These are phyloP conservation scores for Citropsis articulata DNA, from an alignment of 345 rosid species.

Conservation along the genomic window DNA sequence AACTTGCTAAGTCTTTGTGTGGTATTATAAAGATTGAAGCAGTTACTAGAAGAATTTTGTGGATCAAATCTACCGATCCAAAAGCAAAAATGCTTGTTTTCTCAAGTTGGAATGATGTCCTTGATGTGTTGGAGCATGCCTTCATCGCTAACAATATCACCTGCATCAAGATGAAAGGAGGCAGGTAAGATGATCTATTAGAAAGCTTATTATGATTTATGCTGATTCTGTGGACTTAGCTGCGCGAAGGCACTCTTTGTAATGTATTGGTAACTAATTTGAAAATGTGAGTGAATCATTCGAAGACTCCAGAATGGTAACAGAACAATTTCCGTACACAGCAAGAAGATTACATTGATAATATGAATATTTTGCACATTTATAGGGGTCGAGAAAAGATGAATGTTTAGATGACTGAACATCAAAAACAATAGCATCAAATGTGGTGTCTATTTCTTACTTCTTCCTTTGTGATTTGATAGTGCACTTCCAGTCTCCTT, in stretches of 20 bases:
- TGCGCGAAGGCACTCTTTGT: background rate
- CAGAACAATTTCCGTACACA: background rate
- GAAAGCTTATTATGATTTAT: background rate
- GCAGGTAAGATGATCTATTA: conserved; percentile 52
- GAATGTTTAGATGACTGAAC: background rate
- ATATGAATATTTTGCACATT: background rate
- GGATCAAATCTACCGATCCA: conserved; percentile 74
- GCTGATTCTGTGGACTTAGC: background rate
- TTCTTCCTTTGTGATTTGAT: background rate
- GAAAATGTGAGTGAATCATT: background rate
- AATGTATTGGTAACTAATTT: background rate
- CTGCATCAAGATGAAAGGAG: conserved; percentile 87
- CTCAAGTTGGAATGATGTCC: conserved; percentile 99
- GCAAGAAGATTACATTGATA: background rate
- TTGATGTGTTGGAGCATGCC: conserved; percentile 91
- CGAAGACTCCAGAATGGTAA: background rate
- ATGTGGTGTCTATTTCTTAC: background rate
- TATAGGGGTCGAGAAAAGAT: background rate
- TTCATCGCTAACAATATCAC: conserved; percentile 64
- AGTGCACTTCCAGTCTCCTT: background rate
- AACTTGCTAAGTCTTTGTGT: conserved; percentile 18
- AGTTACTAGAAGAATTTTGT: conserved; percentile 76
- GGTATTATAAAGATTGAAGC: conserved; percentile 74
- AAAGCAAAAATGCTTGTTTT: conserved; percentile 86
- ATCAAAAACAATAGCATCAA: background rate